phyloP scores from a whole-genome alignment of 164 flowering plant species.

The Magnolia sinica region DNA sequence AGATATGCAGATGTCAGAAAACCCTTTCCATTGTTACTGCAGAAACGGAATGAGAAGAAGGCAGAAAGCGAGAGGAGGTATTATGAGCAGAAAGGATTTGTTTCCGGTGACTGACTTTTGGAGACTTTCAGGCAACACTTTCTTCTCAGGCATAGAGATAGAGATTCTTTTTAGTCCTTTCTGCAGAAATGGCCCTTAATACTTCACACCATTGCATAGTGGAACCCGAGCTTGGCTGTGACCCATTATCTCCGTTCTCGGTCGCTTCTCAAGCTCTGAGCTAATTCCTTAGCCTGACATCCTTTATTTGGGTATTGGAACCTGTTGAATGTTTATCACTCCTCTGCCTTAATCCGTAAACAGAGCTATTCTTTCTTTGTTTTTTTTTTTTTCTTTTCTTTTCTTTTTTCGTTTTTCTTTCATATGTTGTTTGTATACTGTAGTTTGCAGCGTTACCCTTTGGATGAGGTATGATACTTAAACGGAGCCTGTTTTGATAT shows the following conservation, averaged over 20 bases:
- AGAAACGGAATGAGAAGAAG: constrained; percentile 90
- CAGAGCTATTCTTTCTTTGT: background rate
- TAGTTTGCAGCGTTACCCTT: background rate
- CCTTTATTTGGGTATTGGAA: background rate
- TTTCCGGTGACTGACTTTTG: constrained; percentile 57
- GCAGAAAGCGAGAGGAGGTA: constrained; percentile 74
- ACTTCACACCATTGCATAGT: background rate
- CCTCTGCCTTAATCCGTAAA: background rate
- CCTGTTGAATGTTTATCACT: background rate
- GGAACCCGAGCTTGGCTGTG: background rate
- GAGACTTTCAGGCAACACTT: background rate
- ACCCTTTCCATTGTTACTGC: constrained; percentile 17
- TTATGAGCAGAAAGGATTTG: constrained; percentile 61
- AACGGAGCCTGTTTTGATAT: background rate
- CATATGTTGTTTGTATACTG: background rate
- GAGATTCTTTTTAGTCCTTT: background rate
- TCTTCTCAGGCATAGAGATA: background rate
- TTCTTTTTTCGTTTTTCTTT: no score
- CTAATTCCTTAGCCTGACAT: background rate
- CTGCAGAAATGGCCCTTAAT: background rate
- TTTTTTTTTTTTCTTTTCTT: no score
- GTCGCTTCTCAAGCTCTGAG: background rate
- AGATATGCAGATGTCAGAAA: background rate
- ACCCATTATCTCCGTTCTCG: background rate
- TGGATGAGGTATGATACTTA: background rate